These are phyloP conservation scores for Trametes versicolor DNA, from an alignment of 1,284 basidiomycete genomes.

Conservation along the genomic window DNA sequence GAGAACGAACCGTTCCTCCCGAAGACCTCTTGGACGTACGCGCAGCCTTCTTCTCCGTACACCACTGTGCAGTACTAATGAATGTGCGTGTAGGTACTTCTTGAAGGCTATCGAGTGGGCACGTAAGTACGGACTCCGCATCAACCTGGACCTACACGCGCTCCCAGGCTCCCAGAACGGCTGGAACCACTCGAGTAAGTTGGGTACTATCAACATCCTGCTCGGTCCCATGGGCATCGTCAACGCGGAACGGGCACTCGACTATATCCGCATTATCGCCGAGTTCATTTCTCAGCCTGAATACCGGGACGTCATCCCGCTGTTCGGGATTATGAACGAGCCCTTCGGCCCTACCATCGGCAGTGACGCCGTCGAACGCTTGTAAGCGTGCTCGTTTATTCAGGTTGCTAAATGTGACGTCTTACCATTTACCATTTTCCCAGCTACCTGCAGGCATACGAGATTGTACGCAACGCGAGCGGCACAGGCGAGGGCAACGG, in stretches of 20 bases:
- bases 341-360: conserved; percentile 69
- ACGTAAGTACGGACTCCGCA: conserved; percentile 93
- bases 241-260: conserved; percentile 91
- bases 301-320: conserved; percentile 83
- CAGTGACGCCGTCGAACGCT: conserved; percentile 60
- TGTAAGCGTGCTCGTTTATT: conserved; percentile 52
- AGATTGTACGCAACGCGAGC: conserved; percentile 78
- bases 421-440: not conserved
- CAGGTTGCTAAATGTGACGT: not conserved
- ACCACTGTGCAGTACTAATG: not conserved
- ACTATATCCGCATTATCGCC: conserved; percentile 87
- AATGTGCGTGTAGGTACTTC: conserved; percentile 67
- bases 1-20: conserved; percentile 67
- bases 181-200: conserved; percentile 81
- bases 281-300: conserved; percentile 93
- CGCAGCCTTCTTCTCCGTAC: conserved; percentile 24
- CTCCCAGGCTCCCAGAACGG: conserved; percentile 85
- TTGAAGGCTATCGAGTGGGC: conserved; percentile 93
- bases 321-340: conserved; percentile 86
- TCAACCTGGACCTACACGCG: conserved; percentile 91
- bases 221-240: conserved; percentile 60
- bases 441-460: conserved; percentile 75
- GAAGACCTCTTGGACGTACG: conserved; percentile 65
- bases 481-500: conserved; percentile 86
- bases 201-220: conserved; percentile 79